Evolutionary conservation across 148 eudicot genomes (phyloP), one percentile per base, ranked within the genome.

Genomic region (Rheum nobile): DNA sequence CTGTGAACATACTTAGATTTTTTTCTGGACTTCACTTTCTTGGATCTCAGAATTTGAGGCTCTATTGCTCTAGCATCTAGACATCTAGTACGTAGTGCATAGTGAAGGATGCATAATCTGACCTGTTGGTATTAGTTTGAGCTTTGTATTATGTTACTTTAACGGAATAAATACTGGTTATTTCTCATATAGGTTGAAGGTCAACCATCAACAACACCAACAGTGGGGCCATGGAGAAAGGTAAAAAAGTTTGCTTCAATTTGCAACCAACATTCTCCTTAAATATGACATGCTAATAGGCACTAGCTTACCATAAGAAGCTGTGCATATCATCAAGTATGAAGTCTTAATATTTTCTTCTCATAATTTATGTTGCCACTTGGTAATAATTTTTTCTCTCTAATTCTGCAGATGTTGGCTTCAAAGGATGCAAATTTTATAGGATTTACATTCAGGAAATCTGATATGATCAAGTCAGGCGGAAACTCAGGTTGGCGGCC

Each of bases 181-280:
- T 19, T 68, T 72, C 28, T 39, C 65, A 74, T 8, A 69, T 59
- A 88, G 92, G 88, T 82, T 19, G 84, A 84, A 79, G 86, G 77
- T 72, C 78, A 82, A 37, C 85, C 85, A 72, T 81, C 87, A 61
- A 75, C 81, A 12, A 72, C 67, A 71, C 86, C 88, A 69, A 72
- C 79, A 79, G 84, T 86, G 73, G 88, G 93, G 59, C 93, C 90
- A 32, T 89, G 93, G 93, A 76, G 93, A 37, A 89, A 89, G 93
- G 93, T 89, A 83, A 79, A 59, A 28, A 2, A 31, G 9, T 16
- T 14, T 32, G 26, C 57, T 31, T 31, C 21, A 16, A 14, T 31
- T 65, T 34, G 70, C 17, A 32, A 65, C 22, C 39, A 63, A 31
- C 38, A 63, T 54, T 54, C 12, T 54, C 6, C 67, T 59, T 16